Evolutionary conservation across 371 early-diverging fungal species (phyloP).

Genomic region (Conidiobolus incongruus): DNA sequence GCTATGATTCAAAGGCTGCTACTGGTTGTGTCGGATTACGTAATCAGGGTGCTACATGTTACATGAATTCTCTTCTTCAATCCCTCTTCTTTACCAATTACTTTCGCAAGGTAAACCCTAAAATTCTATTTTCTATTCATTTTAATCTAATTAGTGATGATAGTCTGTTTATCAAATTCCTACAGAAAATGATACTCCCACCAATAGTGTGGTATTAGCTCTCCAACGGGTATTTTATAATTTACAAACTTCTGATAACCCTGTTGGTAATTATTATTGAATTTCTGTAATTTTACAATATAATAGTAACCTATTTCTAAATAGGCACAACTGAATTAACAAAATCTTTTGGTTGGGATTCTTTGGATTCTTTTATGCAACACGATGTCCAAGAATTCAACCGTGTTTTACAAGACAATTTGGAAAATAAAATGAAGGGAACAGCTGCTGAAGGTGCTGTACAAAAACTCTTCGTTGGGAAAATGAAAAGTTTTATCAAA

Average conservation of each 20-base stretch:
- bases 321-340: conserved; percentile 82
- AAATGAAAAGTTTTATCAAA: conserved; percentile 85
- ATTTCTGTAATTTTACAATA: neutral
- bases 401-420: conserved; percentile 84
- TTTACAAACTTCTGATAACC: conserved; percentile 34
- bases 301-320: neutral
- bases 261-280: conserved; percentile 28
- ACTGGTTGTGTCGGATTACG: conserved; percentile 90
- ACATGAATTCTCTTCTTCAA: conserved; percentile 97
- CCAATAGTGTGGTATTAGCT: conserved; percentile 64
- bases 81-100: conserved; percentile 88
- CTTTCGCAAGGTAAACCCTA: conserved; percentile 52
- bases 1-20: conserved; percentile 68
- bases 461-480: conserved; percentile 71
- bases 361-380: conserved; percentile 83
- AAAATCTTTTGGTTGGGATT: conserved; percentile 92
- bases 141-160: neutral
- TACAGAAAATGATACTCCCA: conserved; percentile 64
- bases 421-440: conserved; percentile 88
- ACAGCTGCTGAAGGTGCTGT: conserved; percentile 87
- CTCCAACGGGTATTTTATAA: conserved; percentile 92
- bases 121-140: neutral
- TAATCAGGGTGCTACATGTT: conserved; percentile 99
- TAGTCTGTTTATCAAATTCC: conserved; percentile 73
- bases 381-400: conserved; percentile 97